Percentiles rank a stretch among this genome's conserved stretches.
Conservation (phyloP, 164 flowering plant species). For the Platanus orientalis region DNA sequence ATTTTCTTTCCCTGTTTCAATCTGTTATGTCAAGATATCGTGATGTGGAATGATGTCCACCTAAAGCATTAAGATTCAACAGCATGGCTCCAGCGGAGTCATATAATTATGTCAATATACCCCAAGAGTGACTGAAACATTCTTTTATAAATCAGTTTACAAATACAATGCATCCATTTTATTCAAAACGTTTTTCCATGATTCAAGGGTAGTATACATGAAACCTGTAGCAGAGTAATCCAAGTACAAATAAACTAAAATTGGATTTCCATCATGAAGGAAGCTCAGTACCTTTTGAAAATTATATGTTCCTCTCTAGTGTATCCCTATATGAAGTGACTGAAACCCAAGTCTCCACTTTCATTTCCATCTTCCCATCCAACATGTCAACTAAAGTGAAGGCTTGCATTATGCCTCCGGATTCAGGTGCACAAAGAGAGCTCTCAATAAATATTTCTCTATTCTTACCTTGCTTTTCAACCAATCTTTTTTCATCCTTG, state of each 20-base stretch:
- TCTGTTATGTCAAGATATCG: no score
- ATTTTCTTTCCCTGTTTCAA: no score
- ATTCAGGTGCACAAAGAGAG: no score
- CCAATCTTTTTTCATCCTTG: constrained; percentile 43
- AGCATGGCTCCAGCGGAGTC: no score
- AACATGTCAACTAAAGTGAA: constrained; percentile 61
- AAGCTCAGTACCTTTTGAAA: constrained; percentile 18
- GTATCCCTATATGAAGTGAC: constrained; percentile 42
- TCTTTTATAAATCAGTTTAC: not conserved
- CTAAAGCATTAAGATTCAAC: no score
- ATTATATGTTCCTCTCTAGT: constrained; percentile 51
- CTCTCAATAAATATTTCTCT: no score
- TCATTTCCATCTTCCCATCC: constrained; percentile 48
- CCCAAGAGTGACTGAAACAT: not conserved
- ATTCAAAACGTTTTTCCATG: not conserved
- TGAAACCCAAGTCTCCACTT: constrained; percentile 78
- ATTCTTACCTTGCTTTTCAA: not conserved
- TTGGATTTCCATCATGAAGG: constrained; percentile 7
- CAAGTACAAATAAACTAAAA: not conserved
- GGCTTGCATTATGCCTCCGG: constrained; percentile 46
- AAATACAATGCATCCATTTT: not conserved
- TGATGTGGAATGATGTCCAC: no score
- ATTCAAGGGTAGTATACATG: not conserved
- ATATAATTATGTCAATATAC: not conserved
- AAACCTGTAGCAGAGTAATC: not conserved